Base-by-base conservation (phyloP, 371 early-diverging fungal species). In the Mortierella sp. region DNA sequence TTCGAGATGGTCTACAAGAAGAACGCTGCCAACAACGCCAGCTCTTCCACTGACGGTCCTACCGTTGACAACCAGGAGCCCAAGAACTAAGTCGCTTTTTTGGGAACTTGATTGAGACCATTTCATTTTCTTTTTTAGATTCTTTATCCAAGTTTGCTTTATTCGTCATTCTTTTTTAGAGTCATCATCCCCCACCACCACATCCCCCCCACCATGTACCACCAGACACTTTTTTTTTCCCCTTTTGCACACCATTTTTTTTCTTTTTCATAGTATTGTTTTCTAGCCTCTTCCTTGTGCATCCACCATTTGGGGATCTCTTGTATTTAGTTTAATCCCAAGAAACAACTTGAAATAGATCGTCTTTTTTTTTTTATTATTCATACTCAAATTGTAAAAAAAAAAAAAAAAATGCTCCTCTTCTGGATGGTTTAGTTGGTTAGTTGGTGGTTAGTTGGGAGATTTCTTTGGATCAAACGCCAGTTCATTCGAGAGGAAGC, bases 1-100 rank as follows among this genome's bases (percentile, higher is more conserved):
- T 96, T 97, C 74, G 94, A 97, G 86, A 89, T 93, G 92, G 95
- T 95, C 44, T 96, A 97, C 89, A 93, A 96, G 89, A 88, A 88
- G 62, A 62, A 62, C 52, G 59, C 59, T 44, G 62, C 62, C 21
- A 46, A 30, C 51, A 21, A 47, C 23, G 52, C 52, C 15, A 51
- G 51, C 29, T 59, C 59, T 37, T 57, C 57, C 3, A 29, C 57
- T 30, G 60, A 60, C 47, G 43, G 62, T 16, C 48, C 62, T 52
- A 62, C 62, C 52, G 62, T 62, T 23, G 62, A 62, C 18, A 62
- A 62, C 62, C 51, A 62, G 62, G 62, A 62, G 62, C 62, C 62
- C 62, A 62, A 62, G 62, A 62, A 62, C 51, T 56, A 56, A 57
- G 29, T 30, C 5, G 11, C 16, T 5, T n/a, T 19, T 26, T 1